These are phyloP conservation scores for Colletotrichum camelliae DNA, from an alignment of 2,329 filamentous ascomycete species.

Conservation along the genomic window DNA sequence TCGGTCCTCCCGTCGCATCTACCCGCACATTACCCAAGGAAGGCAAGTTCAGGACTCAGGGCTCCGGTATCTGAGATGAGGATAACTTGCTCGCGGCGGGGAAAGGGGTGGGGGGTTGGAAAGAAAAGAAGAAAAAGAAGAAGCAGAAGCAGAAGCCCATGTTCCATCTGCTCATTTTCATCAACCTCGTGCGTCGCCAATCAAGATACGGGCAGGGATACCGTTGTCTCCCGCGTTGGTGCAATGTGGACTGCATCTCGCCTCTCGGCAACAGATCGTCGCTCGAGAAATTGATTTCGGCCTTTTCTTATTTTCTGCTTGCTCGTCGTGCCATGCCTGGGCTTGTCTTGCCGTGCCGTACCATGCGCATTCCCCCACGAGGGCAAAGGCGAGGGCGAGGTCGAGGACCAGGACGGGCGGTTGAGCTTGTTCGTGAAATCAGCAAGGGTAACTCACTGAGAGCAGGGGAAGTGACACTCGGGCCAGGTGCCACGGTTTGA, in stretches of 20 bases:
- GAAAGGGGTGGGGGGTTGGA: too few species aligned
- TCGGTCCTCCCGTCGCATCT: background rate
- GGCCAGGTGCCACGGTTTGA: background rate
- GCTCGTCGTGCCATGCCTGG: background rate
- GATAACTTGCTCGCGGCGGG: background rate
- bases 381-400: background rate
- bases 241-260: slow-evolving; percentile 2
- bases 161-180: slow-evolving; percentile 17
- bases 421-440: too few species aligned
- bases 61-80: too few species aligned
- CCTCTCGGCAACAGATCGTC: slow-evolving; percentile 1
- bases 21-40: background rate
- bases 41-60: too few species aligned
- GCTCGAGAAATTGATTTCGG: slow-evolving; percentile 6
- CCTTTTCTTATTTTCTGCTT: slow-evolving; percentile 3
- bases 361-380: background rate
- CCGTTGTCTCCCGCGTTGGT: background rate
- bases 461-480: background rate
- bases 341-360: background rate
- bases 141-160: background rate
- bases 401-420: too few species aligned
- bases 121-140: too few species aligned
- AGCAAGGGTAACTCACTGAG: too few species aligned
- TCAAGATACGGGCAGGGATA: slow-evolving; percentile 7
- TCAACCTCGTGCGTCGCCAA: slow-evolving; percentile 9